Percentiles rank a stretch among this genome's conserved stretches.
Conservation (phyloP, 805 yeast species). For the Candida silvatica region DNA sequence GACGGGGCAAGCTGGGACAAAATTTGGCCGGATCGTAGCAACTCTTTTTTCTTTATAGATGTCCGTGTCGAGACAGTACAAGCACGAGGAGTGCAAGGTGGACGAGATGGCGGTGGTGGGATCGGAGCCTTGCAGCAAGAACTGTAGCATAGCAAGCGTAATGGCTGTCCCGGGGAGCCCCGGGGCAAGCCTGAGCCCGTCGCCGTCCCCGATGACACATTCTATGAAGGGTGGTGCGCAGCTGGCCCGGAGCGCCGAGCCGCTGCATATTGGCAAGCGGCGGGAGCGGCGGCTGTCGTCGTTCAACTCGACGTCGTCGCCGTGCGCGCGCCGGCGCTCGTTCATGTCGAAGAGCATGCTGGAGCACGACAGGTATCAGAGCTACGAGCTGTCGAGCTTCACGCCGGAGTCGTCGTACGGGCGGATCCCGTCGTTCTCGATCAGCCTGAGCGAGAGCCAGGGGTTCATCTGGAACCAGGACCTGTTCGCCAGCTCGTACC, state of each 20-base stretch:
- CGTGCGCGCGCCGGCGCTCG: constrained; percentile 47
- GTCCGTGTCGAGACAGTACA: too few relatives aligned
- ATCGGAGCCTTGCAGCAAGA: too few relatives aligned
- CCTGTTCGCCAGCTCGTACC: constrained; percentile 62
- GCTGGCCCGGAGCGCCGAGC: background rate
- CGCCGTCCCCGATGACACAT: background rate
- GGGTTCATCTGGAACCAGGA: constrained; percentile 77
- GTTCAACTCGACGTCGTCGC: constrained; percentile 33
- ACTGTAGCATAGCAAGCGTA: too few relatives aligned
- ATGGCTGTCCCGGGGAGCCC: too few relatives aligned
- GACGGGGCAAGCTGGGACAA: too few relatives aligned
- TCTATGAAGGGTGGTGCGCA: too few relatives aligned
- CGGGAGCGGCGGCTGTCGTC: constrained; percentile 21
- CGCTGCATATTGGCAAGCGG: constrained; percentile 4
- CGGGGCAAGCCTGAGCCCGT: background rate
- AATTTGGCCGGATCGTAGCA: too few relatives aligned
- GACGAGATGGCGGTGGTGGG: too few relatives aligned
- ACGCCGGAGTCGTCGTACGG: constrained; percentile 3
- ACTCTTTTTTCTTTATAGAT: too few relatives aligned
- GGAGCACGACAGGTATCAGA: constrained; percentile 42
- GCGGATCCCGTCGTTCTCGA: constrained; percentile 27
- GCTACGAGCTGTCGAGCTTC: constrained; percentile 33
- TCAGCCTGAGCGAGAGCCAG: constrained; percentile 53
- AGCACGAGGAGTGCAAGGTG: too few relatives aligned
- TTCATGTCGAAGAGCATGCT: constrained; percentile 52